Conservation (phyloP, 345 rosid species). For the Gossypioides kirkii region DNA sequence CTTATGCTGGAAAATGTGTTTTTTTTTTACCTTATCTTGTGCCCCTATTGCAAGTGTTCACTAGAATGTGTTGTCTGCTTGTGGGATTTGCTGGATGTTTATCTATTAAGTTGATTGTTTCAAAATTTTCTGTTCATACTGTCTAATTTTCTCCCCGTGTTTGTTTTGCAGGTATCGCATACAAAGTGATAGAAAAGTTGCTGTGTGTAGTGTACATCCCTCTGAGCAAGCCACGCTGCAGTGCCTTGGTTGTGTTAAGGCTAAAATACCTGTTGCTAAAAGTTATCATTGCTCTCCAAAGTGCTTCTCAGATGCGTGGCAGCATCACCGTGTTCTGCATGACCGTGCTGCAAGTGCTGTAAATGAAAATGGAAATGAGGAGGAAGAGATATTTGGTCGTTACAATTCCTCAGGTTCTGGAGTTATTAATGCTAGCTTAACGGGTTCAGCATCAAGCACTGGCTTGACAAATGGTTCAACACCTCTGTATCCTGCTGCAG, state of each 20-base stretch:
- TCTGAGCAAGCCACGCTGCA: slow-evolving; percentile 84
- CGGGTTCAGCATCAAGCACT: slow-evolving; percentile 65
- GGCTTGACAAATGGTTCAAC: slow-evolving; percentile 67
- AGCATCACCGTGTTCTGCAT: slow-evolving; percentile 91
- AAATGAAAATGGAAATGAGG: slow-evolving; percentile 78
- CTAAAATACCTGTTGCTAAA: slow-evolving; percentile 74
- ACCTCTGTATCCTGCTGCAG: slow-evolving; percentile 62
- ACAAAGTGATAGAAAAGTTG: slow-evolving; percentile 85
- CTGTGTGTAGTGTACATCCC: slow-evolving; percentile 88
- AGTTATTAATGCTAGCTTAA: slow-evolving; percentile 42
- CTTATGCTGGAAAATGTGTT: not conserved
- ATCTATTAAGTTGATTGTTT: not conserved
- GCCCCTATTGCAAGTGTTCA: not conserved
- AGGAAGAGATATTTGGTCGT: slow-evolving; percentile 85
- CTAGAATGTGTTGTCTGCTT: not conserved
- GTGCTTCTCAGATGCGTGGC: slow-evolving; percentile 97
- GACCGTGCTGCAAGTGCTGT: slow-evolving; percentile 87
- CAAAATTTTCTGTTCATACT: not conserved
- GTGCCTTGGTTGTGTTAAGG: slow-evolving; percentile 84
- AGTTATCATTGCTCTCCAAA: slow-evolving; percentile 93
- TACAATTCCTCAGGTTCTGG: slow-evolving; percentile 78
- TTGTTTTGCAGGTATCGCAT: slow-evolving; percentile 71
- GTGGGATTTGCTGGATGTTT: slow-evolving; percentile 1
- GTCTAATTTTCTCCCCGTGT: slow-evolving; percentile 1
- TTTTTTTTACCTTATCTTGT: not conserved